Evolutionary conservation across 2,329 filamentous ascomycete genomes (phyloP).

Genomic region (Knufia petricola): DNA sequence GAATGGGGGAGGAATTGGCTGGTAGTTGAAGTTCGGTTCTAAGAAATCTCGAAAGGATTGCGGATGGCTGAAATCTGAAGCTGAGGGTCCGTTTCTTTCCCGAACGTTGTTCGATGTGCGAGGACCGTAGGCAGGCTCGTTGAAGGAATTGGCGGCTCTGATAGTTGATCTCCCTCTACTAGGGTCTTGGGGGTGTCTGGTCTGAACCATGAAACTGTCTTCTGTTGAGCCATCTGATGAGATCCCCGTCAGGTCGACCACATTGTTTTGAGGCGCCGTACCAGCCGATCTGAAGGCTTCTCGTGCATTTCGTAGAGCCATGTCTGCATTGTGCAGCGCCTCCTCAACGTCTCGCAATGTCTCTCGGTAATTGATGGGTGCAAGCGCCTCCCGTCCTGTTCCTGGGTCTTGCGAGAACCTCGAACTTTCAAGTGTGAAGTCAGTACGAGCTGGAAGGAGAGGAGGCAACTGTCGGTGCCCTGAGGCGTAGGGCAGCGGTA

Average conservation of each 20-base stretch:
- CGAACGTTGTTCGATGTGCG: slow-evolving; percentile 8
- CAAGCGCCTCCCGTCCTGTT: not conserved
- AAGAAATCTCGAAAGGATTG: not conserved
- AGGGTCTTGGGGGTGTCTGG: slow-evolving; percentile 19
- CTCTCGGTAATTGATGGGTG: slow-evolving; percentile 11
- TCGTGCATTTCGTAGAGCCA: slow-evolving; percentile 19
- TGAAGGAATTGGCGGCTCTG: slow-evolving; percentile 13
- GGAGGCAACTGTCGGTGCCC: slow-evolving; percentile 12
- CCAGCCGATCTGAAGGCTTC: slow-evolving; percentile 16
- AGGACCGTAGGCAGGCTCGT: slow-evolving; percentile 18
- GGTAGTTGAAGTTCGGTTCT: not conserved
- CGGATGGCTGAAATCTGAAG: not conserved
- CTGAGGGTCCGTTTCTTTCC: slow-evolving; percentile 7
- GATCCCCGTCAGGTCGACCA: slow-evolving; percentile 16
- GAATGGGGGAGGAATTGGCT: not conserved
- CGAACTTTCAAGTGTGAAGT: slow-evolving; percentile 13
- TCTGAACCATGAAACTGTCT: slow-evolving; percentile 17
- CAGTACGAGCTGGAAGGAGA: slow-evolving; percentile 19
- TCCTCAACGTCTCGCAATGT: slow-evolving; percentile 11
- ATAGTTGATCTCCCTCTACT: slow-evolving; percentile 5
- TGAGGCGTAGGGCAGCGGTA: too few relatives aligned
- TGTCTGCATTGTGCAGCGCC: slow-evolving; percentile 16
- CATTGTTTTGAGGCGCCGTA: slow-evolving; percentile 5
- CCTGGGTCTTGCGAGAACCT: slow-evolving; percentile 10
- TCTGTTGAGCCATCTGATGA: slow-evolving; percentile 12